Percentiles rank a stretch among this genome's conserved stretches.
phyloP scores from a whole-genome alignment of 139 green algal genomes.

The Micractinium conductrix region DNA sequence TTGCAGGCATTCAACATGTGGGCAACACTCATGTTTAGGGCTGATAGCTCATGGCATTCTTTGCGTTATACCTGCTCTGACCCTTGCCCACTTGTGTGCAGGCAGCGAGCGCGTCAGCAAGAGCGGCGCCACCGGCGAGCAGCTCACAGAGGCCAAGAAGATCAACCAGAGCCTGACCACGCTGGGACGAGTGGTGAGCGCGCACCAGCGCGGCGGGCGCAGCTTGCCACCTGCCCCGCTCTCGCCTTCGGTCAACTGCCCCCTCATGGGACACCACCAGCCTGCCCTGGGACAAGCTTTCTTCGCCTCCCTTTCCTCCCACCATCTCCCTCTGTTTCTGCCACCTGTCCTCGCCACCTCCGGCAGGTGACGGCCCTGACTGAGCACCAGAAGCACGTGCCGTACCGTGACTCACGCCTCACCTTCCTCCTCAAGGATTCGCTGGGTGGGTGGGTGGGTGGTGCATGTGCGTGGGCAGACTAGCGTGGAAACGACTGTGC shows the following conservation, averaged over 20 bases:
- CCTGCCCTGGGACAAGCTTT: too few relatives aligned
- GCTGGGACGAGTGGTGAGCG: slow-evolving; percentile 96
- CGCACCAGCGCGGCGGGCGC: too few relatives aligned
- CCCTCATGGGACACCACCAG: too few relatives aligned
- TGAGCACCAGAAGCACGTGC: slow-evolving; percentile 82
- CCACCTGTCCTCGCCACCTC: too few relatives aligned
- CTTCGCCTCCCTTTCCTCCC: too few relatives aligned
- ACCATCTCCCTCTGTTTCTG: too few relatives aligned
- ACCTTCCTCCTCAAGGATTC: slow-evolving; percentile 98
- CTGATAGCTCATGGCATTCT: too few relatives aligned
- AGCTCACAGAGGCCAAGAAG: slow-evolving; percentile 90
- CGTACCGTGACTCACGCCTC: slow-evolving; percentile 95
- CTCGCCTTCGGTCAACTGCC: too few relatives aligned
- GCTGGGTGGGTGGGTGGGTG: background rate
- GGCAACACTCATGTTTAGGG: background rate
- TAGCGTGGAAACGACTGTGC: background rate
- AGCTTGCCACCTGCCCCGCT: too few relatives aligned
- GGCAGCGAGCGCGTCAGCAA: slow-evolving; percentile 83
- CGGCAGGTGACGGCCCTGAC: slow-evolving; percentile 80
- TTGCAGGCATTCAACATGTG: background rate
- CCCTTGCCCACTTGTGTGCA: background rate
- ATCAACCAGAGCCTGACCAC: slow-evolving; percentile 97
- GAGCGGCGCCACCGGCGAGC: slow-evolving; percentile 76
- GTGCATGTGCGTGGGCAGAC: background rate
- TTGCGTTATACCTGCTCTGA: too few relatives aligned